phyloP scores from a whole-genome alignment of 116 monocot species.

The Phalaenopsis hybrid region DNA sequence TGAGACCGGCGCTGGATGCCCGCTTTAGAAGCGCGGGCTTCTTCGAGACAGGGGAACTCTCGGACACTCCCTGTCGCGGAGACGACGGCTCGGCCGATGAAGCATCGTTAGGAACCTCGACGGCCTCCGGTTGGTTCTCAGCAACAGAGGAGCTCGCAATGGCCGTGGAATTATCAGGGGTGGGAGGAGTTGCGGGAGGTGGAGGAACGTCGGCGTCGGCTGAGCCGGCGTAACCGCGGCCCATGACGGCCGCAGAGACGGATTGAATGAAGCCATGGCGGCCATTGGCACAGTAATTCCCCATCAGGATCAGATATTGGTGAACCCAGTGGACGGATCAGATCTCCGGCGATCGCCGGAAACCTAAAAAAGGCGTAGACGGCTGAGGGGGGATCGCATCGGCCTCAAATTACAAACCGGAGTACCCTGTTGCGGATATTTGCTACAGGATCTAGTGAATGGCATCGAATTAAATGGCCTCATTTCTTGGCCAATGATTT shows the following conservation, averaged over 20 bases:
- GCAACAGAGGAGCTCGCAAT: conserved; percentile 6
- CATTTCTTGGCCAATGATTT: neutral
- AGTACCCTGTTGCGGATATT: neutral
- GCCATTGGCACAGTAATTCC: conserved; percentile 27
- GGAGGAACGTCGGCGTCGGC: neutral
- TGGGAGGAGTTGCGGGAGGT: neutral
- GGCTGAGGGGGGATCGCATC: neutral
- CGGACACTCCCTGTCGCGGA: neutral
- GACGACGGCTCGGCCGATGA: neutral
- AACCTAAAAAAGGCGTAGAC: neutral
- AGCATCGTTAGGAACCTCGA: conserved; percentile 21
- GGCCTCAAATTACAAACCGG: neutral
- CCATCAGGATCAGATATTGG: conserved; percentile 16
- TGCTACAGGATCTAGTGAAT: neutral
- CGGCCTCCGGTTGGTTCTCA: conserved; percentile 18
- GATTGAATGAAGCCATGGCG: conserved; percentile 32
- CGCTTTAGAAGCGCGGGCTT: conserved; percentile 28
- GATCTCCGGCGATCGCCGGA: neutral
- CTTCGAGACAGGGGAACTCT: neutral
- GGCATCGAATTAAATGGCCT: neutral
- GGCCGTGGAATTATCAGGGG: neutral
- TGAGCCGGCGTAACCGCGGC: conserved; percentile 1
- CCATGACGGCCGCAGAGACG: conserved; percentile 24
- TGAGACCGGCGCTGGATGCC: conserved; percentile 32
- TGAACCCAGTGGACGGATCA: neutral